Evolutionary conservation across 805 yeast species (phyloP), one percentile per base, ranked within the genome.

Genomic region (Saturnispora kantuleensis): DNA sequence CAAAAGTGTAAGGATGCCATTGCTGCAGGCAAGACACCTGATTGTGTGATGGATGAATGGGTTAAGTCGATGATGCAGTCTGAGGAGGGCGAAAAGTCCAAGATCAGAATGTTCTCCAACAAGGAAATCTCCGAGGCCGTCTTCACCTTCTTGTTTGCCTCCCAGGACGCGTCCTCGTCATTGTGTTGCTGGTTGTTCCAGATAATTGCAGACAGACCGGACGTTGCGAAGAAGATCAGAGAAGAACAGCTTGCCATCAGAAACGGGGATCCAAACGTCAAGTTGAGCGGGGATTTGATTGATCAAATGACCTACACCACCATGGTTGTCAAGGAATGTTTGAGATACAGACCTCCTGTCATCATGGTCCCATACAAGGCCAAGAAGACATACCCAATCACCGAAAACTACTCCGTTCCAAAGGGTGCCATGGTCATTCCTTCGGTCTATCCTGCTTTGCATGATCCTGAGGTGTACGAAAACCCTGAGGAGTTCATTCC

Each of bases 121-220:
- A 82, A 73, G 64, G 98, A 93, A 66, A 90, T 93, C 56, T 84
- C 96, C 16, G 97, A 93, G 70, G 95, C 95, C 45, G 78, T 93
- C 50, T 93, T 93, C 76, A 93, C 98, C 11, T 93, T 93, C 66
- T 70, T 93, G 63, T 93, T 93, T 65, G 98, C 98, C 6, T 84
- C 96, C 4, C 98, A 93, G 68, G 98, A 93, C 67, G 98, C 98
- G 18, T 84, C 96, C 7, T 88, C 97, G 1, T 86, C 97, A 4
- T 80, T 94, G 55, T 93, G 96, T 51, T 90, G 97, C 66, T 93
- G 98, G 98, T 73, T 93, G 58, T 93, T 90, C 79, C 98, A 93
- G 72, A 77, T 88, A 55, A 81, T 88, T 46, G 89, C 96, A 49
- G 98, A 93, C 64, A 78, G 96, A 59, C 97, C 97, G 35, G 97